These are phyloP conservation scores for Rhododendron simsii DNA, from an alignment of 148 eudicot species.

Conservation along the genomic window DNA sequence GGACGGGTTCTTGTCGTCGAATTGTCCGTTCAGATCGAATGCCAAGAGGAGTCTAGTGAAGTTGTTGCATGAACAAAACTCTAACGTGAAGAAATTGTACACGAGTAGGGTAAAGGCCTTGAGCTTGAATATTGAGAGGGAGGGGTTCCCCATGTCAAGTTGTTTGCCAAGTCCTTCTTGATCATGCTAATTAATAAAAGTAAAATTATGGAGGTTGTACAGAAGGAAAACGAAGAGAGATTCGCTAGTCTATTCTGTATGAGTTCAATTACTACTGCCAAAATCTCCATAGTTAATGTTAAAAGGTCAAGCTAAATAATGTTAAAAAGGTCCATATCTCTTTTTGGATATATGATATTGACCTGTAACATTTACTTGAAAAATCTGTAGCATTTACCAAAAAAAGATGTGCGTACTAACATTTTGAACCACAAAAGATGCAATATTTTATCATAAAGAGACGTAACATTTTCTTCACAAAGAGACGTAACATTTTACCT, in stretches of 20 bases:
- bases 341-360: too few species aligned
- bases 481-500: too few species aligned
- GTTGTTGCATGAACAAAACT: constrained; percentile 63
- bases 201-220: not conserved
- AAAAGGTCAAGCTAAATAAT: too few species aligned
- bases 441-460: not conserved
- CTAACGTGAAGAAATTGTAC: constrained; percentile 78
- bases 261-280: not conserved
- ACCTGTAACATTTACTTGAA: too few species aligned
- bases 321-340: too few species aligned
- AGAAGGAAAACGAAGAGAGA: not conserved
- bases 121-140: constrained; percentile 38
- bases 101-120: constrained; percentile 61
- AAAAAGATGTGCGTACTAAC: too few species aligned
- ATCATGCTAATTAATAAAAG: not conserved
- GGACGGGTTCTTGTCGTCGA: constrained; percentile 61
- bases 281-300: not conserved
- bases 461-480: not conserved
- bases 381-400: too few species aligned
- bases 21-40: constrained; percentile 68
- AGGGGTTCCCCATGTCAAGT: constrained; percentile 34
- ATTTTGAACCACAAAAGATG: not conserved
- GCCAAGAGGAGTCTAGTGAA: constrained; percentile 73
- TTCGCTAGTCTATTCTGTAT: not conserved
- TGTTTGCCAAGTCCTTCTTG: constrained; percentile 63